Base-by-base conservation (phyloP, 306 rosid species). In the Abrus precatorius region DNA sequence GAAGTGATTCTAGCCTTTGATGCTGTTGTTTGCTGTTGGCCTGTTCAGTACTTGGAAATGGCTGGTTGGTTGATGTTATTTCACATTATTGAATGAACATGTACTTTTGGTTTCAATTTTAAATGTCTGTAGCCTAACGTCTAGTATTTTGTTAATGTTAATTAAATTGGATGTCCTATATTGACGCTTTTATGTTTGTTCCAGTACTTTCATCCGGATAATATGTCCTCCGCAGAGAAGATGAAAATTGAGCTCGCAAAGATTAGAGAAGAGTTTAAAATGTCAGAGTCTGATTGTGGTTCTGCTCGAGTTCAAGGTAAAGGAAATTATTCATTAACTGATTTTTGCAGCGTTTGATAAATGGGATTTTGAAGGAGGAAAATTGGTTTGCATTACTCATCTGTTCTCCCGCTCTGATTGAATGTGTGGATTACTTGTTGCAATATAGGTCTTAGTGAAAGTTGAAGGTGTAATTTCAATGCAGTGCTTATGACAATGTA, bases 201-300 rank as follows among this genome's bases (percentile, higher is more conserved):
- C 86, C 95, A 95, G 99, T 90, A 89, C 83, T 90, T 91, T 82
- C 97, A 93, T 89, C 94, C 92, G 6, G 99, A 93, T 85, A 93
- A 95, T 83, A 89, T 93, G 97, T 95, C 97, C 30, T 89, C 97
- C 7, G 89, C 81, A 0, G 99, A 95, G 53, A 93, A 89, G 88
- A 7, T 93, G 91, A 95, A 95, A 89, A 80, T 89, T 13, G 94
- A 93, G 83, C 95, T 95, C 9, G 78, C 89, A 38, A 90, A 88
- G 88, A 90, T 91, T 12, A 90, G 99, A 81, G 95, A 90, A 14
- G 95, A 93, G 61, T 95, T 95, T 83, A 95, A 93, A 82, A 89
- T 93, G 97, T 92, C 99, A 1, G 99, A 93, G 79, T 91, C 94
- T 27, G 97, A 95, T 73, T 93, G 99, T 75, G 99, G 97, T 76